Evolutionary conservation across 768 basidiomycete genomes (phyloP), one percentile per base, ranked within the genome.

Genomic region (Rhodotorula toruloides): DNA sequence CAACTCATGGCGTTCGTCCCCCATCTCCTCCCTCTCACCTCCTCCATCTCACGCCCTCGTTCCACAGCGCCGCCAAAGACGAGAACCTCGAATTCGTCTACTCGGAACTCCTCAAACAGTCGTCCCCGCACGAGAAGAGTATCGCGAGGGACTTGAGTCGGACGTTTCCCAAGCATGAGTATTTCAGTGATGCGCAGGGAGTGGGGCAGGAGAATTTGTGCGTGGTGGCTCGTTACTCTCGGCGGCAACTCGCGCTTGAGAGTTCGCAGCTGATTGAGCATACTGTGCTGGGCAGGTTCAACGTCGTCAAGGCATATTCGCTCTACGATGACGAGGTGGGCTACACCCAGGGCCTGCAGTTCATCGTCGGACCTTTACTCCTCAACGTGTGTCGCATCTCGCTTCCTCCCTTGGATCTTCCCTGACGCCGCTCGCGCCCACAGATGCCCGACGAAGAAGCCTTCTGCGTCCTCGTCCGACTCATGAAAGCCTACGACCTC

Each of bases 391-490:
- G 67, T 53, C 47, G 48, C 46, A 16, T 11, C 21, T 16, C 32
- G 12, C 27, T 25, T 10, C 14, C 10, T 54, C 27, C 6, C 5
- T 10, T 25, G 1, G 4, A 7, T 10, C 25, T 21, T 10, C 6
- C 11, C 57, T 53, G 22, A 25, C 54, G 11, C 40, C 31, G 21
- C 40, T n/a, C 19, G 52, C 11, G 1, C 46, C 9, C 34, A 19
- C 67, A 98, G 94, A 99, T 99, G 96, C 96, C 96, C 31, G 96
- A 98, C 68, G 96, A 99, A 79, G 94, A 98, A 79, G 94, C 94
- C 0, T 99, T 99, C 77, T 94, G 89, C 70, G 84, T 98, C 17
- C 83, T 98, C 16, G 92, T 97, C 36, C 83, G 96, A 58, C 78
- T 99, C 22, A 98, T 98, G 96, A 82, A 96, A 65, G 89, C 93